A percentile compares a stretch with the other conserved stretches of the same genome.
phyloP scores from a whole-genome alignment of 2,329 filamentous ascomycete species.

The Metarhizium robertsii region DNA sequence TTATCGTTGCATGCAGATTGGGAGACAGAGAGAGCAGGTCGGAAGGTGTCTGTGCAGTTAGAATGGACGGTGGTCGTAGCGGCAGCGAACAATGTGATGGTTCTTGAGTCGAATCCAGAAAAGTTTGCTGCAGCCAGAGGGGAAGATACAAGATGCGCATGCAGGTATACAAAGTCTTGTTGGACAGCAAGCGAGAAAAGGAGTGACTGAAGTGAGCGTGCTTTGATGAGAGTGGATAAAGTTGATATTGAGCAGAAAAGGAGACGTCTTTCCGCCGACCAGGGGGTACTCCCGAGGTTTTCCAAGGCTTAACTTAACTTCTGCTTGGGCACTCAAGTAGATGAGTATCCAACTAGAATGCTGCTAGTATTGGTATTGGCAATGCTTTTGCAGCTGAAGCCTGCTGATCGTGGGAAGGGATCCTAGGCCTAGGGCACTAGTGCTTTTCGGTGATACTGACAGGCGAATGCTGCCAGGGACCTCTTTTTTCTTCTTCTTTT shows the following conservation, averaged over 20 bases:
- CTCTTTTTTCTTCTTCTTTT: not conserved
- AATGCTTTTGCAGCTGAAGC: slow-evolving; percentile 15
- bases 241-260: slow-evolving; percentile 28
- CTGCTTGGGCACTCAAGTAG: not conserved
- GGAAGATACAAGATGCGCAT: slow-evolving; percentile 7
- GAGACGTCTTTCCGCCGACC: slow-evolving; percentile 11
- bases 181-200: slow-evolving; percentile 20
- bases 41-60: not conserved
- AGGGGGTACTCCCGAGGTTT: slow-evolving; percentile 1
- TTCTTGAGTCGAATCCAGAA: not conserved
- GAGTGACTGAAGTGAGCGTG: slow-evolving; percentile 31
- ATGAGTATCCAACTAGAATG: not conserved
- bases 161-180: slow-evolving; percentile 6
- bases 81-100: not conserved
- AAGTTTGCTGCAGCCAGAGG: slow-evolving; percentile 7
- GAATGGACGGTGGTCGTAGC: not conserved
- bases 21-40: slow-evolving; percentile 4
- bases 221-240: slow-evolving; percentile 18
- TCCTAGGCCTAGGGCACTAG: slow-evolving; percentile 23
- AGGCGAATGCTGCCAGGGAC: slow-evolving; percentile 1
- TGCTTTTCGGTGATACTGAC: slow-evolving; percentile 3
- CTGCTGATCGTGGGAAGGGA: slow-evolving; percentile 24
- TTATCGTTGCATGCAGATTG: slow-evolving; percentile 28
- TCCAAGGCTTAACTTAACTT: not conserved
- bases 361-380: slow-evolving; percentile 3